phyloP scores from a whole-genome alignment of 768 basidiomycete species.

The Flagelloscypha sp. region DNA sequence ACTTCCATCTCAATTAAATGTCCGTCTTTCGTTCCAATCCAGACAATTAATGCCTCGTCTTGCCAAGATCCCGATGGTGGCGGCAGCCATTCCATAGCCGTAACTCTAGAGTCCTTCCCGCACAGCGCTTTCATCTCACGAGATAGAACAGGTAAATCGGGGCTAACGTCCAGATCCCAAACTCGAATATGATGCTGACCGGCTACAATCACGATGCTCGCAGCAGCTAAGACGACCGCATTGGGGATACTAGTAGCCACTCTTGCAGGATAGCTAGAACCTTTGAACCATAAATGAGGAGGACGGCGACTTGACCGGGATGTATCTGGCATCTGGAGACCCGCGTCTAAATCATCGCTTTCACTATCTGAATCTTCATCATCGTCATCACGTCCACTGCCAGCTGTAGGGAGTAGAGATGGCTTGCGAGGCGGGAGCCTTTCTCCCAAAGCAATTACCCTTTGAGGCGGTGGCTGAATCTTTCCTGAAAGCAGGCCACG shows the following conservation, averaged over 20 bases:
- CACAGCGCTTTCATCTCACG: conserved; percentile 55
- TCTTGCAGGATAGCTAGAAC: conserved; percentile 32
- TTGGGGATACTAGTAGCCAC: conserved; percentile 21
- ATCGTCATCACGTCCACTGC: conserved; percentile 30
- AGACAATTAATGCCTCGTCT: conserved; percentile 57
- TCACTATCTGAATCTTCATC: conserved; percentile 55
- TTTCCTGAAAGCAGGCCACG: conserved; percentile 23
- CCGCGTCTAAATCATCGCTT: conserved; percentile 40
- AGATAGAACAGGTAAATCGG: too few relatives aligned
- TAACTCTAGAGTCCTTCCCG: conserved; percentile 61
- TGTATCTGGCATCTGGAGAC: conserved; percentile 57
- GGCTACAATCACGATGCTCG: conserved; percentile 48
- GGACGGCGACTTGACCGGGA: conserved; percentile 56
- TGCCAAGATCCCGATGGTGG: conserved; percentile 26
- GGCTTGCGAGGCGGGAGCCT: conserved; percentile 60
- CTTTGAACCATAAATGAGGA: conserved; percentile 25
- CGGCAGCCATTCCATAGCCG: conserved; percentile 71
- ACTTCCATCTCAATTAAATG: conserved; percentile 79
- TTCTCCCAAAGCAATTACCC: conserved; percentile 60
- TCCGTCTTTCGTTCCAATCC: conserved; percentile 90
- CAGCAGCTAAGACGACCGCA: conserved; percentile 49
- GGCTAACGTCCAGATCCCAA: conserved; percentile 47
- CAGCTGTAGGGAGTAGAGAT: conserved; percentile 29
- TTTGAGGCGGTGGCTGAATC: conserved; percentile 68
- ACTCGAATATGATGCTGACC: conserved; percentile 43